Evolutionary conservation across 441 rosid species (phyloP), one percentile per base, ranked within the genome.

Genomic region (Populus hybrid): DNA sequence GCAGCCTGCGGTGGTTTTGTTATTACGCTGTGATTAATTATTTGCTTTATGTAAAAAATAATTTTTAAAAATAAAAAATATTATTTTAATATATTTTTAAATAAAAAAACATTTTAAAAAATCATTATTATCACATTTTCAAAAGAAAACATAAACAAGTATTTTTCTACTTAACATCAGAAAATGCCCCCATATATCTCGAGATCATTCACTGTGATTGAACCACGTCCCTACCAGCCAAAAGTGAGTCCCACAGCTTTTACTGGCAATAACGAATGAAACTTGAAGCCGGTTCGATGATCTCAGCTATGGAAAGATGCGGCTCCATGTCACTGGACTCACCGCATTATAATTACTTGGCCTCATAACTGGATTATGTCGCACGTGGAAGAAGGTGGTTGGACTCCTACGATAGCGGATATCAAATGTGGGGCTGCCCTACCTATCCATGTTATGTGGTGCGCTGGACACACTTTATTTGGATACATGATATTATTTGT

Each of bases 301-400:
- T 46, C 57, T 46, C 57, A 46, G 19, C 57, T 46, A 14, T 46
- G 57, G 57, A 46, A 46, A 46, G 7, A 46, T 46, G 57, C 6
- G 19, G 57, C 57, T 46, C 6, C 4, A 46, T 1, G 57, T 4
- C 57, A 46, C 57, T 46, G n/a, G 57, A 46, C 57, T 14, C 57
- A 2, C 57, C 4, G 57, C 57, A 14, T 46, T 46, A 14, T 46
- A 46, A 46, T 46, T 14, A 46, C 57, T 46, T 14, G 57, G 19
- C 57, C 57, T 46, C 9, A 12, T 32, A 23, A 70, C 19, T 14
- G 77, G 86, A 80, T 83, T 61, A 71, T 19, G 67, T 64, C 83
- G 80, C 91, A 94, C 91, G 97, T 92, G 94, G 89, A 79, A 1
- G 19, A 42, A 81, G 3, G 0, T 65, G 82, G 76, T 86, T 89